Evolutionary conservation across 75 land plant species (phyloP).

Genomic region (Isoetes taiwanensis): DNA sequence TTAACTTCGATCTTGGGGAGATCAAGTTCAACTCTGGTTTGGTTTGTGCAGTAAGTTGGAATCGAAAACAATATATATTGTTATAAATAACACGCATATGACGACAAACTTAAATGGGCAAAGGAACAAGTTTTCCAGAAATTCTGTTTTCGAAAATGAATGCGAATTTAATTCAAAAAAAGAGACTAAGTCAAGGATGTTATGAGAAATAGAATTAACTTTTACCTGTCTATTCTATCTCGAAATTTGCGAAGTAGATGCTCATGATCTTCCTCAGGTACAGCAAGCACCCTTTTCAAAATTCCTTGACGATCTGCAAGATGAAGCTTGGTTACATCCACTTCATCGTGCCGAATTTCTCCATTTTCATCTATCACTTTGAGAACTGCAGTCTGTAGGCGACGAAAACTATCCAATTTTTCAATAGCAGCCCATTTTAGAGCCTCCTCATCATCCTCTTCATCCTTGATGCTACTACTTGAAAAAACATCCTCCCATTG

Average conservation of each 20-base stretch:
- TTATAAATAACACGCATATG: too few species aligned
- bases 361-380: slow-evolving; percentile 8
- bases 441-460: slow-evolving; percentile 6
- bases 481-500: too few species aligned
- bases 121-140: too few species aligned
- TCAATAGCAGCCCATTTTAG: slow-evolving; percentile 23
- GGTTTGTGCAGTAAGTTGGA: too few species aligned
- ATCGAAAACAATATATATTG: too few species aligned
- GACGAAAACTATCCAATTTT: slow-evolving; percentile 16
- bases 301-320: slow-evolving; percentile 21
- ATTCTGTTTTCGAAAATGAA: too few species aligned
- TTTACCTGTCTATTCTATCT: slow-evolving; percentile 33
- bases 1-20: slow-evolving; percentile 4
- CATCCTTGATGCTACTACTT: too few species aligned
- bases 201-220: too few species aligned
- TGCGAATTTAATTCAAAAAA: too few species aligned
- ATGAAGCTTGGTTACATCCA: not conserved
- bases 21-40: not conserved
- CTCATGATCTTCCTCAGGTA: slow-evolving; percentile 41
- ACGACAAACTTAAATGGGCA: too few species aligned
- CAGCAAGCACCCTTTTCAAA: slow-evolving; percentile 28
- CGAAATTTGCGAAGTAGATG: slow-evolving; percentile 28
- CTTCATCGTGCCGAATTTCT: not conserved
- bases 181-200: too few species aligned
- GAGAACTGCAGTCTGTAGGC: slow-evolving; percentile 16